Conservation (phyloP, 2,329 filamentous ascomycete species). For the Epichloe gansuensis region DNA sequence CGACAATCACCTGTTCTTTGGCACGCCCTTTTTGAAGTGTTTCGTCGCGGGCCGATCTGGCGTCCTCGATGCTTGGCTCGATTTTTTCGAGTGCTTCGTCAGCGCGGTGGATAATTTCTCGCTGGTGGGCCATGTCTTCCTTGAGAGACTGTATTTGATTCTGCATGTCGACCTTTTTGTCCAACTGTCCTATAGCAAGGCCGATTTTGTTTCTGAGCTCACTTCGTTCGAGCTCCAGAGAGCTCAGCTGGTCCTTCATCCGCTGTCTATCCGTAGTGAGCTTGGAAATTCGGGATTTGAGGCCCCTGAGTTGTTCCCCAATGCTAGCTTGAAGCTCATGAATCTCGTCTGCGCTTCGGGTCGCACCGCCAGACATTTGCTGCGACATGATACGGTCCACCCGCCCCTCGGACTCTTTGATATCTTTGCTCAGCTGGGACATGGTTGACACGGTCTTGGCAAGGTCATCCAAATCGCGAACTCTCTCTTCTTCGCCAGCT, state of each 20-base stretch:
- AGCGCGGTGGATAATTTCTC: constrained; percentile 52
- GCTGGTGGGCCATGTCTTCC: constrained; percentile 53
- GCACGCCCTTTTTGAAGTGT: constrained; percentile 56
- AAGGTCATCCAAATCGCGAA: constrained; percentile 63
- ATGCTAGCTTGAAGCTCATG: constrained; percentile 59
- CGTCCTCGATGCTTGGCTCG: constrained; percentile 61
- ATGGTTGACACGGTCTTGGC: constrained; percentile 67
- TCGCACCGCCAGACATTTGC: constrained; percentile 52
- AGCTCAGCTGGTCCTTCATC: constrained; percentile 51
- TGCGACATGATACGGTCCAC: constrained; percentile 64
- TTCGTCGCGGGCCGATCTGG: constrained; percentile 65
- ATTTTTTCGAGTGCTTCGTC: constrained; percentile 65
- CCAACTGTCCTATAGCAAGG: constrained; percentile 58
- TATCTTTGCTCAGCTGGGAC: constrained; percentile 56
- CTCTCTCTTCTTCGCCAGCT: constrained; percentile 48
- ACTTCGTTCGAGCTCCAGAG: constrained; percentile 63
- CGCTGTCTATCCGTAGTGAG: constrained; percentile 60
- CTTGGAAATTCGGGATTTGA: constrained; percentile 52
- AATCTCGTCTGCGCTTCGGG: constrained; percentile 70
- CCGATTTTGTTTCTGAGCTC: constrained; percentile 63
- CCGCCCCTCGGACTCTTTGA: constrained; percentile 56
- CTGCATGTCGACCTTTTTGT: constrained; percentile 63
- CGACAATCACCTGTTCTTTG: constrained; percentile 59
- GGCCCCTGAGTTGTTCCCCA: constrained; percentile 51
- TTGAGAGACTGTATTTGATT: constrained; percentile 62